These are phyloP conservation scores for Leptodontidium sp. DNA, from an alignment of 2,329 filamentous ascomycete species.

Conservation along the genomic window DNA sequence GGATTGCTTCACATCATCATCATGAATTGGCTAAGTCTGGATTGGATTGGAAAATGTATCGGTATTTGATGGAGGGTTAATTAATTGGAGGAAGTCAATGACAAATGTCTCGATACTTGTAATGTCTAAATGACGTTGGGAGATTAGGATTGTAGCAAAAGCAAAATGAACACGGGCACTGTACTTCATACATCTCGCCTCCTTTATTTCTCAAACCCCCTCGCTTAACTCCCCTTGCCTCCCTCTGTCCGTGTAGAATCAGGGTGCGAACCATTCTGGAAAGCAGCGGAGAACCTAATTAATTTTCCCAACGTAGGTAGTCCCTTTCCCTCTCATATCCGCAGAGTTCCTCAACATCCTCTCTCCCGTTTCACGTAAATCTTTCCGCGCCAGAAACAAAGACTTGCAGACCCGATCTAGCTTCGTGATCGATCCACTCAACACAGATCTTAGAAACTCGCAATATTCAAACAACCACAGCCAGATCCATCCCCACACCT, in stretches of 20 bases:
- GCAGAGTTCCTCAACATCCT: too few relatives aligned
- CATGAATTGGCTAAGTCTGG: background rate
- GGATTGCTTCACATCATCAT: slow-evolving; percentile 6
- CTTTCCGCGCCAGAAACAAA: too few relatives aligned
- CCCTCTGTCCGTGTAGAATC: background rate
- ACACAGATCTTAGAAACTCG: too few relatives aligned
- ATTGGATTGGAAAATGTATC: background rate
- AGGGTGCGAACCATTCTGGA: too few relatives aligned
- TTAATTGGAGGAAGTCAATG: background rate
- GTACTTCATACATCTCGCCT: background rate
- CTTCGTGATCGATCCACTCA: too few relatives aligned
- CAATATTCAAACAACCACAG: too few relatives aligned
- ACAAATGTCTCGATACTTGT: background rate
- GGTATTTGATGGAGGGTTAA: slow-evolving; percentile 12
- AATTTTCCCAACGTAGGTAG: too few relatives aligned
- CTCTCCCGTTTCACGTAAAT: too few relatives aligned
- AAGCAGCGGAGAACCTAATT: too few relatives aligned
- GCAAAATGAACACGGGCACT: background rate
- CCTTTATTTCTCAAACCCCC: background rate
- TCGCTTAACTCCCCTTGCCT: background rate
- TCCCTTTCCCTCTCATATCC: too few relatives aligned
- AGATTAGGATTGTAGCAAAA: slow-evolving; percentile 1
- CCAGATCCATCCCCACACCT: too few relatives aligned
- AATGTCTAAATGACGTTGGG: slow-evolving; percentile 10
- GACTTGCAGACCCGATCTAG: too few relatives aligned